A percentile compares a stretch with the other conserved stretches of the same genome.
Evolutionary conservation across 2,329 filamentous ascomycete genomes (phyloP).

Genomic region (Bipolaris cookei): DNA sequence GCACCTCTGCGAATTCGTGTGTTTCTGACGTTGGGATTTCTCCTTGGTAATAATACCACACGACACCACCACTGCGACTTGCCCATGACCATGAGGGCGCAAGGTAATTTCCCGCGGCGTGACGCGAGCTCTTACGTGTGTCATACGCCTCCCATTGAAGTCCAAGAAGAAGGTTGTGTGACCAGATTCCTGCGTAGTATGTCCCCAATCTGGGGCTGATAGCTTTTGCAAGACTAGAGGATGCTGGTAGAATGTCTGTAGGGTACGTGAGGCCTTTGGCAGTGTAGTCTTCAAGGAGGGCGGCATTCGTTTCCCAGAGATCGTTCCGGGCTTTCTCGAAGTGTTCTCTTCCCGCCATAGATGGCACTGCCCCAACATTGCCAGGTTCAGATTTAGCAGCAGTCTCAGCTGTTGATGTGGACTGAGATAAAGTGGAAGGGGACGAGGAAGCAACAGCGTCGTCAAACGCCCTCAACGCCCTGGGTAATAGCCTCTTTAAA

Average conservation of each 20-base stretch:
- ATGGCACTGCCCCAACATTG: not conserved
- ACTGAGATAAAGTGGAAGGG: not conserved
- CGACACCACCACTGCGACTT: not conserved
- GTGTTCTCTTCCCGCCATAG: not conserved
- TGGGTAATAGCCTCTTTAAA: not conserved
- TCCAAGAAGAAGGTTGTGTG: not conserved
- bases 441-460: not conserved
- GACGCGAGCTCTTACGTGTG: not conserved
- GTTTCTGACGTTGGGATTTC: not conserved
- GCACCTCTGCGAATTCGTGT: not conserved
- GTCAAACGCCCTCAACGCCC: not conserved
- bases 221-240: not conserved
- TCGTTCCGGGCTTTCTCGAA: not conserved
- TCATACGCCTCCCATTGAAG: not conserved
- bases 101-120: not conserved
- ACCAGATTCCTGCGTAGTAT: not conserved
- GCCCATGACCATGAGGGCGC: not conserved
- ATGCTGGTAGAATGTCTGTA: not conserved
- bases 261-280: not conserved
- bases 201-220: not conserved
- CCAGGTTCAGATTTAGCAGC: not conserved
- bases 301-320: not conserved
- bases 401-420: not conserved
- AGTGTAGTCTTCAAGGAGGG: not conserved
- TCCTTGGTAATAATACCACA: not conserved